Evolutionary conservation across 306 rosid species (phyloP).

Genomic region (Ammopiptanthus mongolicus): DNA sequence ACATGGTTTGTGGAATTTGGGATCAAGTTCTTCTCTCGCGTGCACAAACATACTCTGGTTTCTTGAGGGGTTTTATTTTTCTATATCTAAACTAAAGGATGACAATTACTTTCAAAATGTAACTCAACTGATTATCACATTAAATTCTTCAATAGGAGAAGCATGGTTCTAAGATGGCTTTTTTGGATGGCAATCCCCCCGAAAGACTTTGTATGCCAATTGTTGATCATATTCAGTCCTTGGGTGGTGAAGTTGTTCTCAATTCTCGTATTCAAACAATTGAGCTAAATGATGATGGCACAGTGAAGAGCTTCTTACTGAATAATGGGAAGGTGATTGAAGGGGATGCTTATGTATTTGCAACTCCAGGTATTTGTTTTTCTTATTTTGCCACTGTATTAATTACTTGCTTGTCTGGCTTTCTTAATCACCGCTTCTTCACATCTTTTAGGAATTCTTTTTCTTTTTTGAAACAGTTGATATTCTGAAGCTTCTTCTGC

Average conservation of each 20-base stretch:
- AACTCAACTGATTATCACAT: conserved; percentile 5
- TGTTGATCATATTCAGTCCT: conserved; percentile 74
- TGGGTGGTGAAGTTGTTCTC: conserved; percentile 87
- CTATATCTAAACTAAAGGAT: not conserved
- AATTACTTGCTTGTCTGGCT: not conserved
- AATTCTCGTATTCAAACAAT: conserved; percentile 79
- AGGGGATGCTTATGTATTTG: conserved; percentile 87
- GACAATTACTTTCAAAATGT: not conserved
- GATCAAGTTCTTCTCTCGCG: not conserved
- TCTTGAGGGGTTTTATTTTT: not conserved
- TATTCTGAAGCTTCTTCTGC: conserved; percentile 84
- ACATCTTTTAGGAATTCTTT: conserved; percentile 6
- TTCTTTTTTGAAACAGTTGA: conserved; percentile 54
- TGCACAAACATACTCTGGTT: not conserved
- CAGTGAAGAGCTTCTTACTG: conserved; percentile 69
- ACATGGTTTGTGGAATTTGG: not conserved
- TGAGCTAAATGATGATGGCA: conserved; percentile 77
- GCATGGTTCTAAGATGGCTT: conserved; percentile 99
- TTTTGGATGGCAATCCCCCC: conserved; percentile 93
- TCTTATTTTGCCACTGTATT: not conserved
- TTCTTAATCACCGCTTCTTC: conserved; percentile 17
- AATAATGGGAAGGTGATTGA: conserved; percentile 64
- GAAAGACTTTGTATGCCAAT: conserved; percentile 96
- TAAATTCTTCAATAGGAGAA: conserved; percentile 61
- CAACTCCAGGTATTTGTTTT: conserved; percentile 76